Evolutionary conservation across 176 grass and related monocot species (phyloP).

Genomic region (Hordeum marinum): DNA sequence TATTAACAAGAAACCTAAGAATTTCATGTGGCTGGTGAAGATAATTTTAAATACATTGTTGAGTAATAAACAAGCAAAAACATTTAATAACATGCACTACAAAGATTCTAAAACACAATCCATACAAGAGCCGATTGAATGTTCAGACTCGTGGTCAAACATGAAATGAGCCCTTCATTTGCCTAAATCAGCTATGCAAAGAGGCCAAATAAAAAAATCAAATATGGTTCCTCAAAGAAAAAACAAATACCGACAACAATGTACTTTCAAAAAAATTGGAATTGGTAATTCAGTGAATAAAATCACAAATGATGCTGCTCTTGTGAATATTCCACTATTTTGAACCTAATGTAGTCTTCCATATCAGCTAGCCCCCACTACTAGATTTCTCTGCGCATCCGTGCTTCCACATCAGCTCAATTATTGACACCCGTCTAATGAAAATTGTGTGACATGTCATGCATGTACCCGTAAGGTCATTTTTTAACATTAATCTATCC

Average conservation of each 20-base stretch:
- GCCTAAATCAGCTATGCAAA: background rate
- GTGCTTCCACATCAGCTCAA: too few relatives aligned
- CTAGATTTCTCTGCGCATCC: too few relatives aligned
- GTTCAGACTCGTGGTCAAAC: background rate
- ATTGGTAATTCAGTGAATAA: background rate
- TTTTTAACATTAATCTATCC: too few relatives aligned
- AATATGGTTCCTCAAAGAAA: background rate
- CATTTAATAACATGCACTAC: background rate
- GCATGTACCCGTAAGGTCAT: too few relatives aligned
- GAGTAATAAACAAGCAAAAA: background rate
- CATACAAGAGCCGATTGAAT: background rate
- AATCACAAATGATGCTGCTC: background rate
- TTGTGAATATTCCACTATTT: background rate
- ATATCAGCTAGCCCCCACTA: too few relatives aligned
- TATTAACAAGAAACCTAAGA: background rate
- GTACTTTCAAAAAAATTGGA: background rate
- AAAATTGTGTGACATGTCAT: too few relatives aligned
- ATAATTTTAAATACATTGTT: background rate
- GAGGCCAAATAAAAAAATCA: background rate
- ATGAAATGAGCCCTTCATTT: background rate
- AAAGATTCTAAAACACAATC: background rate
- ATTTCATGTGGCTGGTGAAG: background rate
- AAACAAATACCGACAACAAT: too few relatives aligned
- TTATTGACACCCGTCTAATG: too few relatives aligned
- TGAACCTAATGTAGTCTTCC: background rate